These are phyloP conservation scores for Stropharia rugosoannulata DNA, from an alignment of 768 basidiomycete species.

Conservation along the genomic window DNA sequence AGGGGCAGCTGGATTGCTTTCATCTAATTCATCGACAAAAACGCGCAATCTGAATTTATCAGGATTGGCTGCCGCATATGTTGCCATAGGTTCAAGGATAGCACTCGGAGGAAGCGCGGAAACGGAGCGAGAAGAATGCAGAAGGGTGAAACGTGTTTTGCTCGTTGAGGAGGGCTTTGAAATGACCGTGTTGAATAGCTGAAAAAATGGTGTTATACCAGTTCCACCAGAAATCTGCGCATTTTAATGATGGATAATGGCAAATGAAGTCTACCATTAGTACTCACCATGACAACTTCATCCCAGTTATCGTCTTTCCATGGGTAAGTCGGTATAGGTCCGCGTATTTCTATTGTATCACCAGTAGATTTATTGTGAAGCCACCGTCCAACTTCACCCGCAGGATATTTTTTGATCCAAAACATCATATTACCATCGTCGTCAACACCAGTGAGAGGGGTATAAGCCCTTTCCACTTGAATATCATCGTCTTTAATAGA, in stretches of 20 bases:
- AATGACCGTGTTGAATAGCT: conserved; percentile 63
- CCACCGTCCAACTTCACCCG: conserved; percentile 84
- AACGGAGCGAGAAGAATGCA: conserved; percentile 66
- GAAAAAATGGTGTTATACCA: conserved; percentile 84
- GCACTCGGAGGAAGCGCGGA: conserved; percentile 68
- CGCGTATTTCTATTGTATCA: conserved; percentile 72
- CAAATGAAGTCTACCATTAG: neutral
- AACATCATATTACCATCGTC: conserved; percentile 65
- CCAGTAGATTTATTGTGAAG: conserved; percentile 68
- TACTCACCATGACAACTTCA: conserved; percentile 71
- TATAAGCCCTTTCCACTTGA: conserved; percentile 85
- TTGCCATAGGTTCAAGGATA: conserved; percentile 53
- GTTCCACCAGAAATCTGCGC: conserved; percentile 83
- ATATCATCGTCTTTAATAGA: conserved; percentile 87
- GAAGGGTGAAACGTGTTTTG: conserved; percentile 62
- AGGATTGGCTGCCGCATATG: conserved; percentile 49
- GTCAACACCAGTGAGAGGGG: conserved; percentile 74
- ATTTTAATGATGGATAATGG: neutral
- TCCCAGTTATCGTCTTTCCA: conserved; percentile 63
- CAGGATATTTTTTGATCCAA: conserved; percentile 80
- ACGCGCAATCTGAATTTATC: conserved; percentile 55
- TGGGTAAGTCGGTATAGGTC: conserved; percentile 70
- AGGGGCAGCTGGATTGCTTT: conserved; percentile 17
- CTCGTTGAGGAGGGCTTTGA: conserved; percentile 25
- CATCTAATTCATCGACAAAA: conserved; percentile 58